These are phyloP conservation scores for Leccinellum rugosiceps DNA, from an alignment of 768 basidiomycete species.

Conservation along the genomic window DNA sequence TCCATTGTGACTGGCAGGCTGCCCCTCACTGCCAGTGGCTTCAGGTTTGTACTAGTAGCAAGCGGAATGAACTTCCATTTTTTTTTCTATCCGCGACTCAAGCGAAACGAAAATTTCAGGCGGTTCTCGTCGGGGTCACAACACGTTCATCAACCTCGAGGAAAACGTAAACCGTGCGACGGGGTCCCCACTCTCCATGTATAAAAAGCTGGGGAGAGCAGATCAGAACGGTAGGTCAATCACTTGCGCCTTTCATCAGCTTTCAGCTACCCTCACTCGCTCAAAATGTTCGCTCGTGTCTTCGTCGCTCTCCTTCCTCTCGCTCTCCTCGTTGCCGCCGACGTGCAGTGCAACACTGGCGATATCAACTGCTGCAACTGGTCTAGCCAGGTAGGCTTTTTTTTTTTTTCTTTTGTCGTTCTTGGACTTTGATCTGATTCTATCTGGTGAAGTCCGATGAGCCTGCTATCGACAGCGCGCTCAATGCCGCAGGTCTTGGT, in stretches of 20 bases:
- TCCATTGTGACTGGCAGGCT: too few relatives aligned
- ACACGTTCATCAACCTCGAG: neutral
- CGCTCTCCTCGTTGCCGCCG: conserved; percentile 12
- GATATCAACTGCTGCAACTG: conserved; percentile 10
- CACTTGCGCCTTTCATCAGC: neutral
- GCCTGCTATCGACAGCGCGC: too few relatives aligned
- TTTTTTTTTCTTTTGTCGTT: neutral
- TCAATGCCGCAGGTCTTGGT: too few relatives aligned
- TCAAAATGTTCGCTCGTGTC: conserved; percentile 17
- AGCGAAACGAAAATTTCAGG: neutral
- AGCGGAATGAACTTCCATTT: neutral
- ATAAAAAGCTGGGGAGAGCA: neutral
- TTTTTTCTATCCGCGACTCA: neutral
- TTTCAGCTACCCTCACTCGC: neutral
- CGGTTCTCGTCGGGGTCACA: neutral
- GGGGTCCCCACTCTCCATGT: neutral
- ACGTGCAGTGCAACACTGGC: conserved; percentile 14
- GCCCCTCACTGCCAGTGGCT: too few relatives aligned
- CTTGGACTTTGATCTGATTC: neutral
- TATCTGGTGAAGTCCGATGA: too few relatives aligned
- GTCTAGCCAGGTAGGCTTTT: neutral
- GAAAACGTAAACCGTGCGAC: neutral
- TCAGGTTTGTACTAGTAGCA: too few relatives aligned
- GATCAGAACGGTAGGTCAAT: neutral
- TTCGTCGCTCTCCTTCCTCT: conserved; percentile 16